Evolutionary conservation across 192 early-diverging fungal species (phyloP), one percentile per base, ranked within the genome.

Genomic region (Rhizoclosmatium sp.): DNA sequence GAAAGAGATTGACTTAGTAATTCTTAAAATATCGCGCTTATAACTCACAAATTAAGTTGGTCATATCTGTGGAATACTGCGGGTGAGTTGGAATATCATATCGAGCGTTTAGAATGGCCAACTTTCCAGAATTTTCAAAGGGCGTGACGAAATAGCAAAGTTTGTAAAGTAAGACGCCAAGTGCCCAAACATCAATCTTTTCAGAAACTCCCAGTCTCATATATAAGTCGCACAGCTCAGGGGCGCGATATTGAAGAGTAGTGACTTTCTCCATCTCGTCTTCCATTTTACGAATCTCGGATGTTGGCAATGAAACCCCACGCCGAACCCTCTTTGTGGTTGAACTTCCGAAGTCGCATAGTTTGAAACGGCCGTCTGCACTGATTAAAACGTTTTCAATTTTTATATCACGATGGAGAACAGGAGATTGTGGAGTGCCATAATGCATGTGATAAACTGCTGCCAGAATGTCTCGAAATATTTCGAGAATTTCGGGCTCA

Each of bases 301-400:
- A 85, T 40, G 91, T 87, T 14, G 88, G 81, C 45, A 91, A 82
- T 19, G 90, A 83, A 40, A 90, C 84, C 56, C 90, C 89, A 0
- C 85, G 76, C 0, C 85, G 88, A 2, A 92, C 73, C 40, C 81
- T 85, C 60, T 82, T 80, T 23, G 87, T 89, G 0, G 95, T 93
- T 39, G 93, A 90, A 0, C 95, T 97, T 56, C 97, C 97, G 92
- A 99, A 99, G 82, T 99, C 97, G 82, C 95, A 97, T 54, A 99
- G 87, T 80, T 97, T 97, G 84, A 92, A 96, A 65, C 76, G 80
- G 23, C 88, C 88, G 76, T 88, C 80, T 66, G 78, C 72, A 31
- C 90, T 79, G 16, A 94, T 87, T 2, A 91, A 65, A 3, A 90
- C 86, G 65, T 97, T 97, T 80, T 99, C 96, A 49, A 96, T 92